Base-by-base conservation (phyloP, 176 grass and related monocot species). In the Areca catechu region DNA sequence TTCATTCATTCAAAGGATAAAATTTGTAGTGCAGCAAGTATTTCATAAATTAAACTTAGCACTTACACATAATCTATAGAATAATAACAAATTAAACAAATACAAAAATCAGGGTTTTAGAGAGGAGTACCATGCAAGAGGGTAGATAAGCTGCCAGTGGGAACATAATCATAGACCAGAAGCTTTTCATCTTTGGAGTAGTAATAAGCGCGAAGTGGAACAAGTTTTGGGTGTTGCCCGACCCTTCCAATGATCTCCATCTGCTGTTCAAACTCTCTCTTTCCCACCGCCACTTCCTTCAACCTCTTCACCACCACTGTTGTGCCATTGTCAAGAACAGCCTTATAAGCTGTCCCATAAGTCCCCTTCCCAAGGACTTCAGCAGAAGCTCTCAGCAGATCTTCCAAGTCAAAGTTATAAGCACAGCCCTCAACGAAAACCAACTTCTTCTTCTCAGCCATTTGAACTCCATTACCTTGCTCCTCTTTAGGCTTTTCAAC, bases 141-240 rank as follows among this genome's bases (percentile, higher is more conserved):
- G 51, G 75, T 61, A 60, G 94, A 92, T 61, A 98, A 79, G 76
- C 78, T 93, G 55, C 83, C 76, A 16, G 66, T 66, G 29, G 76
- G 16, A 80, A 85, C 52, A 61, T 93, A 89, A 54, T 98, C 94
- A 78, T 89, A 89, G 68, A 98, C 94, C 23, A 98, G 65, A 75
- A 98, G 84, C 70, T 89, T 98, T 77, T 98, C 94, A 68, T 98
- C 94, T 75, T 98, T 98, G 0, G 94, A 98, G 81, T 88, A 93
- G 79, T 93, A 98, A 67, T 98, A 98, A 58, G 94, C 94, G 62
- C 81, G 72, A 63, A 98, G 74, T 3, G 81, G 79, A 49, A 83
- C 63, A 2, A 98, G 70, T 64, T 89, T 81, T 53, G 79, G 69
- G 61, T 85, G 85, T 59, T 80, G 83, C 29, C 94, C 84, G 54